Conservation (phyloP, 164 flowering plant genomes). For the Protea cynaroides region DNA sequence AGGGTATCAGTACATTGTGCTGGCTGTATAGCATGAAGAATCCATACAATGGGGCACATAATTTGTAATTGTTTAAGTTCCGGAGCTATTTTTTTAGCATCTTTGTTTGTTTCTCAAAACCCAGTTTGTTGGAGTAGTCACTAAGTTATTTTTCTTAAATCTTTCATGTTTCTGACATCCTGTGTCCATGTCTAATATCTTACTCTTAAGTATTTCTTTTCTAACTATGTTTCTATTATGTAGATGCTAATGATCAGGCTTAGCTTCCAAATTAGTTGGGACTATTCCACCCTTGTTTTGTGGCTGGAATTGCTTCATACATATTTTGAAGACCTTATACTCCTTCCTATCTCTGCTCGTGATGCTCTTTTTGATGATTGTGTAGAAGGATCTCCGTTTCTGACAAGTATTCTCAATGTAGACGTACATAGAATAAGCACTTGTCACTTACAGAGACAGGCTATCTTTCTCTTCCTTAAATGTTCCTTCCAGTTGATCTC, state of each 20-base stretch:
- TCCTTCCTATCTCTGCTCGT: constrained; percentile 26
- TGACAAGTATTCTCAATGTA: constrained; percentile 24
- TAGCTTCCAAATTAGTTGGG: constrained; percentile 27
- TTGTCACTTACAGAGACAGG: constrained; percentile 59
- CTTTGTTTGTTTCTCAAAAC: too few species aligned
- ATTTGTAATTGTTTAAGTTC: too few species aligned
- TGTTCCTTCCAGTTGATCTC: constrained; percentile 51
- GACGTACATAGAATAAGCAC: constrained; percentile 8
- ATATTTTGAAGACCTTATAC: constrained; percentile 53
- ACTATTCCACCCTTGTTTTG: constrained; percentile 27
- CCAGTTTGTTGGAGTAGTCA: too few species aligned
- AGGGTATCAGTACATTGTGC: too few species aligned
- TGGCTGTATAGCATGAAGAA: too few species aligned
- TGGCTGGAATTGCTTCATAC: constrained; percentile 63
- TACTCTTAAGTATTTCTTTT: not conserved
- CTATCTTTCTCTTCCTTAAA: constrained; percentile 61
- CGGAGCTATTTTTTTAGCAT: too few species aligned
- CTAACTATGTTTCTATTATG: constrained; percentile 9
- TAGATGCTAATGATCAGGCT: constrained; percentile 83
- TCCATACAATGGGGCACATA: too few species aligned
- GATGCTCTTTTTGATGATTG: constrained; percentile 20
- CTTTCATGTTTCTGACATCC: not conserved
- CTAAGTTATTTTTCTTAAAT: too few species aligned
- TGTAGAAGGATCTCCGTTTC: constrained; percentile 76
- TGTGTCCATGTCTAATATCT: not conserved